Percentiles rank a stretch among this genome's conserved stretches.
phyloP scores from a whole-genome alignment of 805 yeast species.

The Metschnikowia lochheadii region DNA sequence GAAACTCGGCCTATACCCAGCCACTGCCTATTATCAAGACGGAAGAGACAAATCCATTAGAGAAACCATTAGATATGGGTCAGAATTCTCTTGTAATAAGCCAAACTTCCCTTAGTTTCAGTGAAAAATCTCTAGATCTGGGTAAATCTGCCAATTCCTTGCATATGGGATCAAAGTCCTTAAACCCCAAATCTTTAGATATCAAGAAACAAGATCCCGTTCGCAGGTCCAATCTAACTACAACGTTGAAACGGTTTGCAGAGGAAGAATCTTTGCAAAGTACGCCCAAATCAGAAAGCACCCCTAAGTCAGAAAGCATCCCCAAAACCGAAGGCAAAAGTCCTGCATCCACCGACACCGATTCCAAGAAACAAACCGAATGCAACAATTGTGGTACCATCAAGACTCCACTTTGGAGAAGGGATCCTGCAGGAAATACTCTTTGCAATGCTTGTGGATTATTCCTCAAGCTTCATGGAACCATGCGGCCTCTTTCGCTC shows the following conservation, averaged over 20 bases:
- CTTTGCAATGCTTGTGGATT: constrained; percentile 64
- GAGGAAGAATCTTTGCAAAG: background rate
- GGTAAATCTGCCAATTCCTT: no score
- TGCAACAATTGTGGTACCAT: constrained; percentile 57
- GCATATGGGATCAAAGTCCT: background rate
- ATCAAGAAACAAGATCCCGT: background rate
- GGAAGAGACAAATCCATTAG: background rate
- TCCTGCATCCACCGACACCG: background rate
- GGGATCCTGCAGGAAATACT: constrained; percentile 56
- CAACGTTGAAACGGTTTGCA: constrained; percentile 8
- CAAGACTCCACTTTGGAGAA: constrained; percentile 61
- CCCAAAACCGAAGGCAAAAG: background rate
- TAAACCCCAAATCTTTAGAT: background rate
- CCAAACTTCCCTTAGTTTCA: no score
- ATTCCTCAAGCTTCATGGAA: constrained; percentile 57
- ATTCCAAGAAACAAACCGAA: constrained; percentile 27
- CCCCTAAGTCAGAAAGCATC: background rate
- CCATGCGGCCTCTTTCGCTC: constrained; percentile 55
- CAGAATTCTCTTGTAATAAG: no score
- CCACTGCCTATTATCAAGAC: background rate
- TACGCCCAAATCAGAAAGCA: background rate
- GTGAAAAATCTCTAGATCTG: no score
- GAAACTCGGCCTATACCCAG: background rate
- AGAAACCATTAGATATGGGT: no score
- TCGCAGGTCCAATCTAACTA: constrained; percentile 15